Evolutionary conservation across 805 yeast species (phyloP).

Genomic region (Myxozyma lipomycoides): DNA sequence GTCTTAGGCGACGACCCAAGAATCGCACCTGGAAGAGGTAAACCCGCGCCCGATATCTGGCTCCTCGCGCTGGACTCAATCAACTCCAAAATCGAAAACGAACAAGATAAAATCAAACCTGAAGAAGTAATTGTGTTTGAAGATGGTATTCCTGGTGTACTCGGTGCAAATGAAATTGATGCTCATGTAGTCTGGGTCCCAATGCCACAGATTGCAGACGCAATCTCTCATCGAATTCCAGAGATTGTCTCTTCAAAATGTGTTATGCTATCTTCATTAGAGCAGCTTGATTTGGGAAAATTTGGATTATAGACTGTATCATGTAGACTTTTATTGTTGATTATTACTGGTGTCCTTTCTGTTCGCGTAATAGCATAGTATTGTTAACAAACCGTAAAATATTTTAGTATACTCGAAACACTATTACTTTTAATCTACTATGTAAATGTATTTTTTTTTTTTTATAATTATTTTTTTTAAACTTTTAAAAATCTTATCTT

Average conservation of each 20-base stretch:
- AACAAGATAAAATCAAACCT: conserved; percentile 51
- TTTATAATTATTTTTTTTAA: too few species aligned
- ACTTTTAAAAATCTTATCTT: too few species aligned
- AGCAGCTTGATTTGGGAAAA: conserved; percentile 45
- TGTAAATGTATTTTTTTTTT: too few species aligned
- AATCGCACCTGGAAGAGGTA: conserved; percentile 80
- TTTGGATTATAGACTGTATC: conserved; percentile 12
- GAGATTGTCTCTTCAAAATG: conserved; percentile 52
- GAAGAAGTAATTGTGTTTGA: conserved; percentile 87
- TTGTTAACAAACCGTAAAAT: not conserved
- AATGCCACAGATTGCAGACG: conserved; percentile 62
- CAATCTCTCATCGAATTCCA: conserved; percentile 50
- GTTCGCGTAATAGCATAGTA: too few species aligned
- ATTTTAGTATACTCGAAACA: too few species aligned
- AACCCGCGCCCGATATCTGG: conserved; percentile 95
- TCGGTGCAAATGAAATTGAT: conserved; percentile 78
- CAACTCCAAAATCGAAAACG: conserved; percentile 48
- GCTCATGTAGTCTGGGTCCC: conserved; percentile 94
- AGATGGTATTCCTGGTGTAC: conserved; percentile 91
- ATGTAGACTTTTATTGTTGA: not conserved
- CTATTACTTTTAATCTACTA: too few species aligned
- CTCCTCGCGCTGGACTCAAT: conserved; percentile 67
- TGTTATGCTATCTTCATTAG: conserved; percentile 50
- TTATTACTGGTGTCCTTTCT: too few species aligned
- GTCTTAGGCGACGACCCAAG: conserved; percentile 88